Conservation (phyloP, 345 rosid genomes). For the Carallia pectinifolia region DNA sequence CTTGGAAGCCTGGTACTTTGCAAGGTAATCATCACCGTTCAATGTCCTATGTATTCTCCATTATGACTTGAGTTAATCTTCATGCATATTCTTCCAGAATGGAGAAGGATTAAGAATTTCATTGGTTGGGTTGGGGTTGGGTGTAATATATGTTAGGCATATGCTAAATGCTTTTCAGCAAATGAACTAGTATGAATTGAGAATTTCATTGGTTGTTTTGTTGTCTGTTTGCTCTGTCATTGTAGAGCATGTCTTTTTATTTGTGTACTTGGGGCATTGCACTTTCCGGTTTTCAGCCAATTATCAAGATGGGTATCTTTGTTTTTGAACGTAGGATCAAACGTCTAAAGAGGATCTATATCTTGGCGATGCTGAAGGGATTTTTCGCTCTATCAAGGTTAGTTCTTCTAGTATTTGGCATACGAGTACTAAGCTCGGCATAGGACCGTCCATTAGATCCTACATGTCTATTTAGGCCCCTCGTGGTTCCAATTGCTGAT, state of each 20-base stretch:
- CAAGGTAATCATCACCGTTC: constrained; percentile 53
- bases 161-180: not conserved
- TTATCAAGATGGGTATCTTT: too few relatives aligned
- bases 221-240: not conserved
- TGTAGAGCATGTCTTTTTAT: constrained; percentile 3
- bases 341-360: constrained; percentile 51
- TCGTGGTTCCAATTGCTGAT: constrained; percentile 15
- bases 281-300: too few relatives aligned
- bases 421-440: not conserved
- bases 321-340: constrained; percentile 50
- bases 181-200: not conserved
- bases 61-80: not conserved
- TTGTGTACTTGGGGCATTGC: not conserved
- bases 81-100: not conserved
- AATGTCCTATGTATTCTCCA: not conserved
- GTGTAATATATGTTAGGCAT: not conserved
- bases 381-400: constrained; percentile 86
- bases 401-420: constrained; percentile 24
- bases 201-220: constrained; percentile 7
- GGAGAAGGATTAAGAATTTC: not conserved
- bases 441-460: too few relatives aligned
- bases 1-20: constrained; percentile 65
- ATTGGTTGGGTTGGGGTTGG: not conserved
- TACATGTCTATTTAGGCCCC: constrained; percentile 3
- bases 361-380: constrained; percentile 73